Conservation (phyloP, 2,329 filamentous ascomycete species). For the Ustulina deusta region DNA sequence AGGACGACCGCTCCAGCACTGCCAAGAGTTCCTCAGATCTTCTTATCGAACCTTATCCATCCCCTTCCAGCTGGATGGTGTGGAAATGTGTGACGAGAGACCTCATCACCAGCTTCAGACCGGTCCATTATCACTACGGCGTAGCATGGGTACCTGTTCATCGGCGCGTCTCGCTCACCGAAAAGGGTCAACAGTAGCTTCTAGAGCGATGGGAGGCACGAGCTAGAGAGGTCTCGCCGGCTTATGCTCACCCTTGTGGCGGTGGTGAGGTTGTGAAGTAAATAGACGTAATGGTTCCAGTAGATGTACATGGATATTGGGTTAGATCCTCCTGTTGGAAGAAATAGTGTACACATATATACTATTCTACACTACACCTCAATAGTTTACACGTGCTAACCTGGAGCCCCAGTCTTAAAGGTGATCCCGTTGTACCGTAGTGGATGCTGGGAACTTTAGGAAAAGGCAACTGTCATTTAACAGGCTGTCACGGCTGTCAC, state of each 20-base stretch:
- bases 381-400: slow-evolving; percentile 18
- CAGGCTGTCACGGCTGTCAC: slow-evolving; percentile 18
- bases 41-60: neutral
- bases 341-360: neutral
- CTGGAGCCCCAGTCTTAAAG: slow-evolving; percentile 18
- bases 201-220: slow-evolving; percentile 9
- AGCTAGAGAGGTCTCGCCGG: slow-evolving; percentile 3
- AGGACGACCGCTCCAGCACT: neutral
- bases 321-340: neutral
- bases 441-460: slow-evolving; percentile 1
- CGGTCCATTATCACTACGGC: neutral
- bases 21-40: slow-evolving; percentile 14
- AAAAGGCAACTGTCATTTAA: slow-evolving; percentile 6
- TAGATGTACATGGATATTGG: neutral
- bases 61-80: slow-evolving; percentile 15
- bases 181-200: slow-evolving; percentile 14
- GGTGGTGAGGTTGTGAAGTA: neutral
- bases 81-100: slow-evolving; percentile 16
- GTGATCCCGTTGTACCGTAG: slow-evolving; percentile 25
- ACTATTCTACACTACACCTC: neutral
- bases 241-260: slow-evolving; percentile 1
- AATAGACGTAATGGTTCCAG: slow-evolving; percentile 1
- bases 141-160: slow-evolving; percentile 20
- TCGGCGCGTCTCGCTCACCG: slow-evolving; percentile 37
- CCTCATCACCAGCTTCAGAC: slow-evolving; percentile 4